phyloP scores from a whole-genome alignment of 768 basidiomycete species.

The Exidia glandulosa region DNA sequence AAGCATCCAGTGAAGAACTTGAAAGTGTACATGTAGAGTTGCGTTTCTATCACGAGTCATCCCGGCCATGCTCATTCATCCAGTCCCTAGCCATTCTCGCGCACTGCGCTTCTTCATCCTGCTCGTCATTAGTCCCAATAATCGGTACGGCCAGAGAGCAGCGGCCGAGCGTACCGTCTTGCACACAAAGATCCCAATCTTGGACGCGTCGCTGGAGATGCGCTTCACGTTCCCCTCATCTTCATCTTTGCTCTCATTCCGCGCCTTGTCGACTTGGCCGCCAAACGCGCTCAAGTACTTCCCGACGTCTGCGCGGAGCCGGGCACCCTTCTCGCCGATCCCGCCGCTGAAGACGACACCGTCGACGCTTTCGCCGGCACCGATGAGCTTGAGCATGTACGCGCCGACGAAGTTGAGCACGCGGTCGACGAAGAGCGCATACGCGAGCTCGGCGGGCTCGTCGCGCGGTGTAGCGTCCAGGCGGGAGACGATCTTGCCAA shows the following conservation, averaged over 20 bases:
- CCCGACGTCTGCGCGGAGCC: slow-evolving; percentile 49
- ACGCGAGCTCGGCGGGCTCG: slow-evolving; percentile 45
- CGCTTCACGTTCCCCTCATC: slow-evolving; percentile 29
- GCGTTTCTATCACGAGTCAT: no score
- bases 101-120: no score
- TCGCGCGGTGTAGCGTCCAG: slow-evolving; percentile 22
- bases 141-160: no score
- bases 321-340: slow-evolving; percentile 66
- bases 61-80: no score
- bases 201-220: slow-evolving; percentile 26
- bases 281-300: slow-evolving; percentile 50
- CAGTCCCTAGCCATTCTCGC: no score
- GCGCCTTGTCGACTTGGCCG: slow-evolving; percentile 37
- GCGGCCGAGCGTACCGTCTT: slow-evolving; percentile 55
- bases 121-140: no score
- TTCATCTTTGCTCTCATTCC: slow-evolving; percentile 34
- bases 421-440: slow-evolving; percentile 69
- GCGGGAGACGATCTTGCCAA: slow-evolving; percentile 47
- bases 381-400: slow-evolving; percentile 60
- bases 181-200: slow-evolving; percentile 42
- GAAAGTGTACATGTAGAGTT: no score
- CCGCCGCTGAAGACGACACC: slow-evolving; percentile 82
- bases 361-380: slow-evolving; percentile 41
- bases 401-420: slow-evolving; percentile 61
- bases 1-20: no score